Conservation (phyloP, 2,329 filamentous ascomycete genomes). For the Pseudopyricularia javanii region DNA sequence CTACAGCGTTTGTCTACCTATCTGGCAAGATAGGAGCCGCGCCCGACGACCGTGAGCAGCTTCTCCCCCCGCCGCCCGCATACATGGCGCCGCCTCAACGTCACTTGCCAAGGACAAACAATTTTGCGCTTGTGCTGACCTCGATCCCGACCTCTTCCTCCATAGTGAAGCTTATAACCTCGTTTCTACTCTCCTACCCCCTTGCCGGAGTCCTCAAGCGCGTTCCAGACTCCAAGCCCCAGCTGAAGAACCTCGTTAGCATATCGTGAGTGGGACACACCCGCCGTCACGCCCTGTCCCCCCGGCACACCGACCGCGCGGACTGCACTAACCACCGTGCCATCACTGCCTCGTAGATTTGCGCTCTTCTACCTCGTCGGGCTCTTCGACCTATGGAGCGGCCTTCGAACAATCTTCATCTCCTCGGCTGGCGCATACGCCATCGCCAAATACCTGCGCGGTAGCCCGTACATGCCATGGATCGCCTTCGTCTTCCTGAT, state of each 20-base stretch:
- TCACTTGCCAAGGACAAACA: background rate
- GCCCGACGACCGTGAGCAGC: conserved; percentile 30
- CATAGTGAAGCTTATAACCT: conserved; percentile 82
- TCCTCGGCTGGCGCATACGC: conserved; percentile 69
- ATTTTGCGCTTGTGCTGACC: background rate
- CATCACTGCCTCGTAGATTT: conserved; percentile 33
- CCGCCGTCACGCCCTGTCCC: background rate
- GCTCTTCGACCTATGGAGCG: conserved; percentile 82
- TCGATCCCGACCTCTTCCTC: background rate
- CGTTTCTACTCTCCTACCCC: conserved; percentile 86
- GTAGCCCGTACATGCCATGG: conserved; percentile 93
- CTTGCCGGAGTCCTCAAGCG: conserved; percentile 81
- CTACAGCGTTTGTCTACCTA: conserved; percentile 29
- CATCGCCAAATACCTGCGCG: conserved; percentile 69
- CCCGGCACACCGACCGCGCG: background rate
- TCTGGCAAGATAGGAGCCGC: conserved; percentile 27
- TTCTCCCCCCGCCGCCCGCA: background rate
- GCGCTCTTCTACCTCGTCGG: conserved; percentile 87
- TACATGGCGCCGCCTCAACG: background rate
- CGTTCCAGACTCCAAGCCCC: conserved; percentile 72
- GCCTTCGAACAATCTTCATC: conserved; percentile 66
- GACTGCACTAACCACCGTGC: too few relatives aligned
- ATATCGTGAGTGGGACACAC: conserved; percentile 43
- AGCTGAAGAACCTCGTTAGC: conserved; percentile 79
- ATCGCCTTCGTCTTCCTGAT: conserved; percentile 87